These are phyloP conservation scores for Trypanosomatidae sp. DNA, from an alignment of 208 protist genomes.

Conservation along the genomic window DNA sequence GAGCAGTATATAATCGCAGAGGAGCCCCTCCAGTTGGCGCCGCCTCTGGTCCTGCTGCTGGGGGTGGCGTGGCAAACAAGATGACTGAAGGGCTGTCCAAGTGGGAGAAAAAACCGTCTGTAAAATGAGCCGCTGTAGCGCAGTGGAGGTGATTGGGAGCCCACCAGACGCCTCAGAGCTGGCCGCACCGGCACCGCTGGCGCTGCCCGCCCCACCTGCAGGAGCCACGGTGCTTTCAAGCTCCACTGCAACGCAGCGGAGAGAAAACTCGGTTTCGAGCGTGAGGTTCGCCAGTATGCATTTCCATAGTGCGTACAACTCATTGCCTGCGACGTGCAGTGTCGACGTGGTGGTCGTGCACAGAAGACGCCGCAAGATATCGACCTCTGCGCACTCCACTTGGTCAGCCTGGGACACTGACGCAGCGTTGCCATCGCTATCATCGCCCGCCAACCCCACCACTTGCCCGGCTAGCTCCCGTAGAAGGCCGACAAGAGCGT, in stretches of 20 bases:
- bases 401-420: not conserved
- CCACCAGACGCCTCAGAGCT: not conserved
- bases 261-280: slow-evolving; percentile 3
- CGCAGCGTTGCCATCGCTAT: not conserved
- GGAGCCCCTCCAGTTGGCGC: slow-evolving; percentile 11
- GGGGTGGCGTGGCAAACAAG: not conserved
- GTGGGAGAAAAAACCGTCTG: slow-evolving; percentile 10
- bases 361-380: slow-evolving; percentile 1
- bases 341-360: too few species aligned
- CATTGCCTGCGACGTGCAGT: not conserved
- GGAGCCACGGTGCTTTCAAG: not conserved
- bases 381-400: not conserved
- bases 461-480: not conserved
- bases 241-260: not conserved
- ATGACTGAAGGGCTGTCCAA: slow-evolving; percentile 4
- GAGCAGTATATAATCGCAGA: slow-evolving; percentile 23
- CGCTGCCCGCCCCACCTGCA: not conserved
- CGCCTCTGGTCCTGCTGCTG: slow-evolving; percentile 1
- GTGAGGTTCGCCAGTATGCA: slow-evolving; percentile 8
- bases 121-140: slow-evolving; percentile 15
- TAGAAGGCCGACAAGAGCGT: not conserved
- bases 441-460: not conserved
- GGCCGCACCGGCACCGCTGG: not conserved
- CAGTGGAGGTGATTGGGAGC: not conserved
- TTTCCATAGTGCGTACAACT: slow-evolving; percentile 8